Evolutionary conservation across 257 asterid species (phyloP).

Genomic region (Jacaranda copaia): DNA sequence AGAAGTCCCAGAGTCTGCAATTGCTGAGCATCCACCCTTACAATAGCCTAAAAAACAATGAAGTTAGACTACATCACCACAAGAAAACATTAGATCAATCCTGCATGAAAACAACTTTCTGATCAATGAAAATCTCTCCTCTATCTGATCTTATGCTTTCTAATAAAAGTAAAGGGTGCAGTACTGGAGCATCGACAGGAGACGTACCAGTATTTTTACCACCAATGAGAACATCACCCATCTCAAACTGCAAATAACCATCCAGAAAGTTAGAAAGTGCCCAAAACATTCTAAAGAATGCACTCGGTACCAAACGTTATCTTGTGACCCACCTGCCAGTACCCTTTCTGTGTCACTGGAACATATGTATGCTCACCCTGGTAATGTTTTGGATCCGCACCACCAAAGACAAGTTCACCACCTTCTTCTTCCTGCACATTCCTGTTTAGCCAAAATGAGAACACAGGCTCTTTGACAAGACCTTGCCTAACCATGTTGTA

Average conservation of each 20-base stretch:
- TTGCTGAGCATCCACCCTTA: conserved; percentile 81
- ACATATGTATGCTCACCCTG: conserved; percentile 88
- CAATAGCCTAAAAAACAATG: conserved; percentile 64
- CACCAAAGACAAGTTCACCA: conserved; percentile 95
- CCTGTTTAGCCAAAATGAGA: conserved; percentile 96
- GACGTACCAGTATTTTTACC: conserved; percentile 77
- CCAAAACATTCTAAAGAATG: neutral
- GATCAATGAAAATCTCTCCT: neutral
- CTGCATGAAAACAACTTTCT: neutral
- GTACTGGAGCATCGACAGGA: neutral
- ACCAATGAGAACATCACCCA: conserved; percentile 91
- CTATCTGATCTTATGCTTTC: neutral
- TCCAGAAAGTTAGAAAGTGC: conserved; percentile 12
- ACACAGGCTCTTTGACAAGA: conserved; percentile 81
- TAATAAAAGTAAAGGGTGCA: conserved; percentile 1
- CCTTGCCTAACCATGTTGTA: conserved; percentile 88
- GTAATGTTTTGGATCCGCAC: conserved; percentile 82
- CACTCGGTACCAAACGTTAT: neutral
- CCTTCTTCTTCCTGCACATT: conserved; percentile 66
- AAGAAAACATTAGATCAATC: neutral
- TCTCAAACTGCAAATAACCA: conserved; percentile 65
- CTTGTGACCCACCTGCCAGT: conserved; percentile 85
- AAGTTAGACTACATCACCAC: conserved; percentile 1
- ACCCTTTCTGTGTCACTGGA: conserved; percentile 86
- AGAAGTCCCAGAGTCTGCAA: conserved; percentile 98